These are phyloP conservation scores for Gaeumannomyces tritici DNA, from an alignment of 2,329 filamentous ascomycete species.

Conservation along the genomic window DNA sequence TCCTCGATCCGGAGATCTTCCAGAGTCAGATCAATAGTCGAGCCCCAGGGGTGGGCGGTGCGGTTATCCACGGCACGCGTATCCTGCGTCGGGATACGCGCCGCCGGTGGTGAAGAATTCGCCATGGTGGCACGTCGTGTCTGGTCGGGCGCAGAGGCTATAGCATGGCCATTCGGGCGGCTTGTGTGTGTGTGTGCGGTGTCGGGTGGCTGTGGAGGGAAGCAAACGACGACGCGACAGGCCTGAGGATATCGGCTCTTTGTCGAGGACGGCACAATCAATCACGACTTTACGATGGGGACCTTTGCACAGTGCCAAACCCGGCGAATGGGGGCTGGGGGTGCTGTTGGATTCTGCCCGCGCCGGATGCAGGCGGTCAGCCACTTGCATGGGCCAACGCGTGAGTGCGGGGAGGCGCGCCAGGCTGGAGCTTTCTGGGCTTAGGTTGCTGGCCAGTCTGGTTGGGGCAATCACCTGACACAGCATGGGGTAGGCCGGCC, in stretches of 20 bases:
- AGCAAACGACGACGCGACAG: neutral
- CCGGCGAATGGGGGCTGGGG: neutral
- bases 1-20: constrained; percentile 16
- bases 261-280: neutral
- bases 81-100: constrained; percentile 2
- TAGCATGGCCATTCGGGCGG: neutral
- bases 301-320: neutral
- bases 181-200: neutral
- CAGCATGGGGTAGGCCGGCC: neutral
- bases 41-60: constrained; percentile 11
- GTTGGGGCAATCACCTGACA: neutral
- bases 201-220: neutral
- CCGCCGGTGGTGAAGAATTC: constrained; percentile 16
- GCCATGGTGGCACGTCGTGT: constrained; percentile 13
- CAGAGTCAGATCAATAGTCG: neutral
- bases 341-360: neutral
- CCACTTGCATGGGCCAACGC: neutral
- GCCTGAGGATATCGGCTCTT: neutral
- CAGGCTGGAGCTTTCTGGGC: neutral
- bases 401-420: neutral
- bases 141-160: neutral
- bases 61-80: constrained; percentile 3
- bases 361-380: neutral
- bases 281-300: neutral
- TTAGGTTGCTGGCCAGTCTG: neutral